Evolutionary conservation across 345 rosid species (phyloP).

Genomic region (Hibiscus tridactylites): DNA sequence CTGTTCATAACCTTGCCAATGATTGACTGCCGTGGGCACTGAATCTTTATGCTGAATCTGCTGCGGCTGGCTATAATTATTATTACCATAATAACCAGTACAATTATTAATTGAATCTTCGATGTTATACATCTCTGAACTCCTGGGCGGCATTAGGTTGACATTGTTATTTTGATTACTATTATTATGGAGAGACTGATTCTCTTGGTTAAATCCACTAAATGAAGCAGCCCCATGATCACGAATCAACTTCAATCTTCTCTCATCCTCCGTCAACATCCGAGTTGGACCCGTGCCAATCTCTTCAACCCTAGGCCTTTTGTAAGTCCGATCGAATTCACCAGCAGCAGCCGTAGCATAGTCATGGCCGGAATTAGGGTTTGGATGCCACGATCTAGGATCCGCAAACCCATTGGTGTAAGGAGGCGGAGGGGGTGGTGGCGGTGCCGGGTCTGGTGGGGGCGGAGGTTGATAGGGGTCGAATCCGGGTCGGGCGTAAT

Average conservation of each 20-base stretch:
- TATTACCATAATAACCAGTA: neutral
- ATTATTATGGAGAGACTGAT: constrained; percentile 3
- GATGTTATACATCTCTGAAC: constrained; percentile 18
- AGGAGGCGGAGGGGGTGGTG: constrained; percentile 7
- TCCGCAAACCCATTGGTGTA: constrained; percentile 15
- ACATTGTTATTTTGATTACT: neutral
- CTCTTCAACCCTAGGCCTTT: constrained; percentile 58
- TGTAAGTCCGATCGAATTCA: constrained; percentile 48
- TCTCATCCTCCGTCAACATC: constrained; percentile 45
- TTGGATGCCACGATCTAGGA: constrained; percentile 36
- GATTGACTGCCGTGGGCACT: neutral
- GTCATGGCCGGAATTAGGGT: constrained; percentile 21
- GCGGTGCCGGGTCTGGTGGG: neutral
- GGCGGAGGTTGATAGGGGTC: constrained; percentile 28
- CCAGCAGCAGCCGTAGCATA: constrained; percentile 22
- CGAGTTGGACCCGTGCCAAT: constrained; percentile 16
- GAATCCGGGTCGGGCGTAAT: constrained; percentile 33
- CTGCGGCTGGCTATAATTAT: constrained; percentile 8
- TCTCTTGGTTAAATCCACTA: neutral
- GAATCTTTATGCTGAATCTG: constrained; percentile 15
- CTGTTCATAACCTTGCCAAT: constrained; percentile 20
- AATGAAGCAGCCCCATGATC: constrained; percentile 55
- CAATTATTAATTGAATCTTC: constrained; percentile 11
- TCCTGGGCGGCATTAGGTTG: constrained; percentile 12
- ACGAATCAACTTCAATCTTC: constrained; percentile 72